Evolutionary conservation across 768 basidiomycete species (phyloP), one percentile per base, ranked within the genome.

Genomic region (Russula ochroleuca): DNA sequence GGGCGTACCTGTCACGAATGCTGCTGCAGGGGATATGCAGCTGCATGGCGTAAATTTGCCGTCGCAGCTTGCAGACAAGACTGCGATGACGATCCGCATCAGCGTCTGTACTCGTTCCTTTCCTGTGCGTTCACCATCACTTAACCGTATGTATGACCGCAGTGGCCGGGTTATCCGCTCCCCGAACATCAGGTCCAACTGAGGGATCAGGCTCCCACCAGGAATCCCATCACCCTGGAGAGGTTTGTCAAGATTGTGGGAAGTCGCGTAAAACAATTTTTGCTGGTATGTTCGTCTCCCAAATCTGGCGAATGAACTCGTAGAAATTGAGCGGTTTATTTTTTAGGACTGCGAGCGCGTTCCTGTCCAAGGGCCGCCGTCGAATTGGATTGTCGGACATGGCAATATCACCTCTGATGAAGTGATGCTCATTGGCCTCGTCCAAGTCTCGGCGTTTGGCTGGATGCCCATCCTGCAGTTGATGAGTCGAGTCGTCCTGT

Each of bases 391-490:
- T 21, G 45, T 57, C 11, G 62, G 51, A 15, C 38, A 41, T 8
- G 50, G 50, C 9, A 17, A 41, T 37, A 66, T 67, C 23, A 65
- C 41, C 7, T 31, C 49, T 21, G 47, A 61, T 10, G 66, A 67
- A 9, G 64, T 65, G 28, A 28, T 65, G 13, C 47, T 67, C 43
- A 61, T 67, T 23, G 66, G 66, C 17, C 21, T 66, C 35, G 45
- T 67, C 33, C 66, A 67, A 47, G 64, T 67, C 19, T 65, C 66
- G 0, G 58, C 21, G 7, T 59, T 63, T 33, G 52, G 54, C 11
- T 67, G 66, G 66, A 60, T 61, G 59, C 66, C 66, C 13, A 57
- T 67, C 31, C 63, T 67, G 14, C 66, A 61, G 38, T 19, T 65
- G 37, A 48, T 35, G 33, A 3, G 4, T 0, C 65, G 62, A 10